Conservation (phyloP, 306 rosid genomes). For the Vicia sativa region DNA sequence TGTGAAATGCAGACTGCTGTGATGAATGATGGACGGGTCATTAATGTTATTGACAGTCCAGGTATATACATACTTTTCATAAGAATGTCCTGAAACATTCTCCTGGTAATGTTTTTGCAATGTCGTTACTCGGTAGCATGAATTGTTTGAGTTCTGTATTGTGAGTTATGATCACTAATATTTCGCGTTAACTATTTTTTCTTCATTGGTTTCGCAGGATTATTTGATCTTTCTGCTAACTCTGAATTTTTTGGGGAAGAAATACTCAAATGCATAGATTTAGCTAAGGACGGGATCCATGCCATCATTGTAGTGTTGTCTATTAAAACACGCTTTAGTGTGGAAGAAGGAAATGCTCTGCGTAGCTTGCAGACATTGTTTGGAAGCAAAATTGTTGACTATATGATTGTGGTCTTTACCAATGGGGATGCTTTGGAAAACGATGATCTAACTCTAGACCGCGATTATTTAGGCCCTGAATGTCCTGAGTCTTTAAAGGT, state of each 20-base stretch:
- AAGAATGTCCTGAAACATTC: too few relatives aligned
- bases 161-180: too few relatives aligned
- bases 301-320: slow-evolving; percentile 77
- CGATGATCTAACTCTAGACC: slow-evolving; percentile 50
- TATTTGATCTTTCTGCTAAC: slow-evolving; percentile 66
- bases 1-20: slow-evolving; percentile 61
- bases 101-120: too few relatives aligned
- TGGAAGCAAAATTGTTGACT: slow-evolving; percentile 72
- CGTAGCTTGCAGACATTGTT: slow-evolving; percentile 68
- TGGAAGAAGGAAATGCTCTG: slow-evolving; percentile 71
- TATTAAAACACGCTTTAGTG: slow-evolving; percentile 68
- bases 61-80: slow-evolving; percentile 57
- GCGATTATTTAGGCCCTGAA: slow-evolving; percentile 44
- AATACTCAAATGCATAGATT: slow-evolving; percentile 75
- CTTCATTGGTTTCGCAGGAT: slow-evolving; percentile 45
- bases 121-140: too few relatives aligned
- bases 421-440: slow-evolving; percentile 90
- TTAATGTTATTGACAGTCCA: slow-evolving; percentile 89
- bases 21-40: slow-evolving; percentile 58
- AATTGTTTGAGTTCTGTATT: too few relatives aligned
- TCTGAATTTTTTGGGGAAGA: slow-evolving; percentile 75
- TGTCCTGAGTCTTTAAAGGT: slow-evolving; percentile 81
- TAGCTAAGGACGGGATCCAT: slow-evolving; percentile 94
- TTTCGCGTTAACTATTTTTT: too few relatives aligned
- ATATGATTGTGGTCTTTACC: slow-evolving; percentile 78